These are phyloP conservation scores for Beta vulgaris DNA, from an alignment of 148 eudicot genomes.

Conservation along the genomic window DNA sequence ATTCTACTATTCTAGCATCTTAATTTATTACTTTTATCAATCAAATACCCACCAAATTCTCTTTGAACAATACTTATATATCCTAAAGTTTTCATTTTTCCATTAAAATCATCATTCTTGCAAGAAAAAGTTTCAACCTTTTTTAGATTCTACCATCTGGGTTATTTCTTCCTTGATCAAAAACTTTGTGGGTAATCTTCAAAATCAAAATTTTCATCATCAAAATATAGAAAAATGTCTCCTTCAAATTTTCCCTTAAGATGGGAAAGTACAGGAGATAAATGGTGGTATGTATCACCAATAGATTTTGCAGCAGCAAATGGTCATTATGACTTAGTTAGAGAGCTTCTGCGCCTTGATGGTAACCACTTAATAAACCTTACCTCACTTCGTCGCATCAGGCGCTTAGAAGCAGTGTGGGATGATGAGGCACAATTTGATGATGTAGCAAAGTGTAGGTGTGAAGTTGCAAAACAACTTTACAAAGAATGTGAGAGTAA, in stretches of 20 bases:
- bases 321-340: slow-evolving; percentile 85
- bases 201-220: slow-evolving; percentile 18
- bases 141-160: slow-evolving; percentile 19
- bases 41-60: not conserved
- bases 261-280: slow-evolving; percentile 99
- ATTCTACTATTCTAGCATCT: too few relatives aligned
- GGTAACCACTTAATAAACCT: slow-evolving; percentile 80
- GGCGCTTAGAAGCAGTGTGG: slow-evolving; percentile 92
- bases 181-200: slow-evolving; percentile 15
- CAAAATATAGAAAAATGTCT: slow-evolving; percentile 16
- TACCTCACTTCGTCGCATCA: slow-evolving; percentile 83
- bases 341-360: slow-evolving; percentile 78
- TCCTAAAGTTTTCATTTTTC: not conserved
- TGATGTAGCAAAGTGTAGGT: slow-evolving; percentile 72
- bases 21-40: too few relatives aligned
- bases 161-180: slow-evolving; percentile 22
- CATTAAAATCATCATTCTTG: not conserved
- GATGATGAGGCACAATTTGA: slow-evolving; percentile 73
- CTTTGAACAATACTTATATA: too few relatives aligned
- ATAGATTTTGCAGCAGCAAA: slow-evolving; percentile 97
- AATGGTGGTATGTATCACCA: slow-evolving; percentile 99
- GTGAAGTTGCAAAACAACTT: slow-evolving; percentile 58
- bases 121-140: slow-evolving; percentile 9
- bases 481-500: slow-evolving; percentile 49
- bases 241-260: slow-evolving; percentile 59